phyloP scores from a whole-genome alignment of 305 asterid genomes.

The Solanum chacoense region DNA sequence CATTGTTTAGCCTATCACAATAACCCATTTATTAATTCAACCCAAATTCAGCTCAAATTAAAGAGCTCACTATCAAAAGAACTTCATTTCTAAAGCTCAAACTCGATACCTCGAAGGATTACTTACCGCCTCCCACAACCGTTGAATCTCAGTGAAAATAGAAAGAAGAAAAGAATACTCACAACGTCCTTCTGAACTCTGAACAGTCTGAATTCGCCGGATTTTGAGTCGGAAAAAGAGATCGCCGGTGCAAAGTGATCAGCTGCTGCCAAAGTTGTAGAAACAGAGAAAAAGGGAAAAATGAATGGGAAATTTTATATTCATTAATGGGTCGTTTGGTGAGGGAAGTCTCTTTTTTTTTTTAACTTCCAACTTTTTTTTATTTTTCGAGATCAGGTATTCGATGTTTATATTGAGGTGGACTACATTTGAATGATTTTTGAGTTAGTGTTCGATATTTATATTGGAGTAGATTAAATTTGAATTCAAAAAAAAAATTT shows the following conservation, averaged over 20 bases:
- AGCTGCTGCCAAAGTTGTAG: not conserved
- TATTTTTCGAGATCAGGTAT: no score
- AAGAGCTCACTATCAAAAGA: not conserved
- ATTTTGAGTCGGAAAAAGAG: not conserved
- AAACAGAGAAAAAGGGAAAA: no score
- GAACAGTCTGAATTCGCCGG: not conserved
- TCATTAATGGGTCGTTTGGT: no score
- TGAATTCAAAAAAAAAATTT: no score
- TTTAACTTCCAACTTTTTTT: no score
- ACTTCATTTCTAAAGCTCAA: not conserved
- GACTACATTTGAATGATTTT: no score
- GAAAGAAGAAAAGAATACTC: not conserved
- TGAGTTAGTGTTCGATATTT: no score
- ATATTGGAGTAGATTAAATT: no score
- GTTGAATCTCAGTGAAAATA: not conserved
- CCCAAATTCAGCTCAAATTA: not conserved
- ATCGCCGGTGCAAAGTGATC: not conserved
- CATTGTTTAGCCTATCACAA: not conserved
- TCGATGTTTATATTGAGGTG: rapidly evolving
- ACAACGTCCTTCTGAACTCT: not conserved
- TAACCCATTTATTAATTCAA: not conserved
- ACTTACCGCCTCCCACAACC: not conserved
- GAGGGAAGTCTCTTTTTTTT: not conserved
- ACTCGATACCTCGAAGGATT: not conserved
- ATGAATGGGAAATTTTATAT: not conserved